Evolutionary conservation across 2,329 filamentous ascomycete species (phyloP).

Genomic region (Torrubiellomyces zombiae): DNA sequence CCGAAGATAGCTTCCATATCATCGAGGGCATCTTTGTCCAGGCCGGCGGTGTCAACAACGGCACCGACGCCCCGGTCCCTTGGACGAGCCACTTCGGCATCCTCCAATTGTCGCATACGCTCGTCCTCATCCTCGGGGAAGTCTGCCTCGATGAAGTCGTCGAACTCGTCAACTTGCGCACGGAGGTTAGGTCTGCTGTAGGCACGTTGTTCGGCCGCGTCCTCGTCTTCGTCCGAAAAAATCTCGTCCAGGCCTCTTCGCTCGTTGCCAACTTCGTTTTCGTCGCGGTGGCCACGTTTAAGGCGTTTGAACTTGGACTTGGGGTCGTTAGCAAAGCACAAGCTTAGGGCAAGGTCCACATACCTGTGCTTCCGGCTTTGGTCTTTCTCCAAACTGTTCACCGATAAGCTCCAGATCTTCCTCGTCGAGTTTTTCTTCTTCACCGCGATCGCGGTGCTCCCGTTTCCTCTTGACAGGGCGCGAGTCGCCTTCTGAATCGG

Average conservation of each 20-base stretch:
- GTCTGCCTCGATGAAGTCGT: constrained; percentile 95
- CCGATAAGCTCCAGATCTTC: constrained; percentile 94
- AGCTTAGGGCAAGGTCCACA: background rate
- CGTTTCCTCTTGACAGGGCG: constrained; percentile 56
- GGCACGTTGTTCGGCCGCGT: constrained; percentile 37
- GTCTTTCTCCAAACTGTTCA: constrained; percentile 50
- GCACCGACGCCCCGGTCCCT: constrained; percentile 52
- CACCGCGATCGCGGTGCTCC: constrained; percentile 57
- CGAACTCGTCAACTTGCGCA: constrained; percentile 60
- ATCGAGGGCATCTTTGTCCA: constrained; percentile 84
- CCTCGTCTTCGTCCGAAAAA: constrained; percentile 88
- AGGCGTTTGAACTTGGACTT: constrained; percentile 91
- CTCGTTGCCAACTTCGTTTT: constrained; percentile 46
- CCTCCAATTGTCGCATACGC: constrained; percentile 58
- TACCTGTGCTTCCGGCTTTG: constrained; percentile 54
- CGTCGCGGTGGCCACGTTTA: constrained; percentile 74
- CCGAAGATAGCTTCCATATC: constrained; percentile 96
- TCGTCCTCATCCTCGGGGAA: constrained; percentile 77
- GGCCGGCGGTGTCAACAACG: constrained; percentile 62
- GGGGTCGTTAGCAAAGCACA: constrained; percentile 9
- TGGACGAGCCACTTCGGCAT: constrained; percentile 75
- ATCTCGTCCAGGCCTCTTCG: constrained; percentile 74
- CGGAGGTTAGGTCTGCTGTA: constrained; percentile 38
- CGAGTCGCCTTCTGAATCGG: constrained; percentile 35
- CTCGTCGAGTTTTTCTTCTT: constrained; percentile 82